Percentiles rank a stretch among this genome's conserved stretches.
Evolutionary conservation across 192 early-diverging fungal species (phyloP).

Genomic region (Coemansia sp.): DNA sequence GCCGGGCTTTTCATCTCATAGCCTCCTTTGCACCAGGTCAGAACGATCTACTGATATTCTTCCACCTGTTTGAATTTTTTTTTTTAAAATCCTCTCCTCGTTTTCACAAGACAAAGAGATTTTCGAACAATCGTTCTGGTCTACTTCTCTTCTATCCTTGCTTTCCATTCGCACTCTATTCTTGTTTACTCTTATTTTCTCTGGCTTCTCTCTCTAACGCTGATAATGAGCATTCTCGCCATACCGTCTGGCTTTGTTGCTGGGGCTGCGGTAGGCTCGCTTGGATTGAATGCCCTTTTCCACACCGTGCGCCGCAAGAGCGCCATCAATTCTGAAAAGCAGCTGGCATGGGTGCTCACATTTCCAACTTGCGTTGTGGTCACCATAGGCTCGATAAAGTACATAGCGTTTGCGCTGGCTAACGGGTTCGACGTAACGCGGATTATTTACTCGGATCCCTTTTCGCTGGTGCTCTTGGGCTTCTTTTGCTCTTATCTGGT

Average conservation of each 20-base stretch:
- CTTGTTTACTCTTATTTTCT: not conserved
- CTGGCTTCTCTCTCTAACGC: not conserved
- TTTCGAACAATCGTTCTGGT: not conserved
- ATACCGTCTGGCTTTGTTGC: slow-evolving; percentile 18
- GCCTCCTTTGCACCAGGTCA: too few species aligned
- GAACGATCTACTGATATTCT: not conserved
- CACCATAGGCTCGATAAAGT: slow-evolving; percentile 32
- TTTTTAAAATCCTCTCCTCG: not conserved
- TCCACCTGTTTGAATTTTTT: not conserved
- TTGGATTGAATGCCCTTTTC: slow-evolving; percentile 29
- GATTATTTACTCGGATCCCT: slow-evolving; percentile 28
- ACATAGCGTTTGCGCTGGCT: slow-evolving; percentile 21
- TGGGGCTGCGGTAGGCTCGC: slow-evolving; percentile 21
- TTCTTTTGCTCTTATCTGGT: slow-evolving; percentile 60
- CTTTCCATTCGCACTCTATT: not conserved
- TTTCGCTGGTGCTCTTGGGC: slow-evolving; percentile 42
- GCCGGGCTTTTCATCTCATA: not conserved
- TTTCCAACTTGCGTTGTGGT: slow-evolving; percentile 30
- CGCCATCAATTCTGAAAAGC: slow-evolving; percentile 33
- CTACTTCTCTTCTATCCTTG: not conserved
- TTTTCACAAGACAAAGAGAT: too few species aligned
- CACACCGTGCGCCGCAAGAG: slow-evolving; percentile 7
- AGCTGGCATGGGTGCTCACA: slow-evolving; percentile 57
- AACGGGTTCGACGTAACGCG: slow-evolving; percentile 14
- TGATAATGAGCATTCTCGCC: not conserved